Evolutionary conservation across 495 filamentous ascomycete genomes (phyloP).

Genomic region (Astrocystis sublimbata): DNA sequence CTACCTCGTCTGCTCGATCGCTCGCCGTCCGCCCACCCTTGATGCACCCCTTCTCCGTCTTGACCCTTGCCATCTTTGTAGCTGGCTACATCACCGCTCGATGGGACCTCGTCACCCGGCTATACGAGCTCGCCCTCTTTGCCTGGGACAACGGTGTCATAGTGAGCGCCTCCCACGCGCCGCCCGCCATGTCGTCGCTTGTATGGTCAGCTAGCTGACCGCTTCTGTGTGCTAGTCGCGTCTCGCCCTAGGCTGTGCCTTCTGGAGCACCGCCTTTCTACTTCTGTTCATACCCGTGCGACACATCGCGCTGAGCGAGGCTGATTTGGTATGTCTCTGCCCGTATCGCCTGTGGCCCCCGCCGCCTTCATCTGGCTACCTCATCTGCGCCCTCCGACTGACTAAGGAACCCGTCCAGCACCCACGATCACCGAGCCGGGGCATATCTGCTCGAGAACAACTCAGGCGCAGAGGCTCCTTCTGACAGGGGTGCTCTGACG

Average conservation of each 20-base stretch:
- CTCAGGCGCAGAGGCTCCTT: slow-evolving; percentile 92
- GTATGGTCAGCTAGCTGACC: not conserved
- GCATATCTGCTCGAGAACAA: slow-evolving; percentile 94
- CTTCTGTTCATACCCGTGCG: slow-evolving; percentile 50
- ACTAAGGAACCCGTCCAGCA: slow-evolving; percentile 62
- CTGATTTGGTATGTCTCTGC: slow-evolving; percentile 39
- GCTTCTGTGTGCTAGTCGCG: slow-evolving; percentile 37
- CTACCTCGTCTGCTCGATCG: no score
- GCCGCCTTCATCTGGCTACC: slow-evolving; percentile 17
- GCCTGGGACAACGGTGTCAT: slow-evolving; percentile 99
- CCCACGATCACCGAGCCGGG: slow-evolving; percentile 75
- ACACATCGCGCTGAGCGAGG: slow-evolving; percentile 47
- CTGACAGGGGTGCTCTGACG: slow-evolving; percentile 50
- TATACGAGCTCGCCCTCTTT: slow-evolving; percentile 95
- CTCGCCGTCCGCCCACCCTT: slow-evolving; percentile 21
- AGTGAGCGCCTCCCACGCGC: slow-evolving; percentile 57
- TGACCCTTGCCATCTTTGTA: slow-evolving; percentile 96
- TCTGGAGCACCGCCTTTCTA: slow-evolving; percentile 44
- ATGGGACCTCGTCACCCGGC: slow-evolving; percentile 93
- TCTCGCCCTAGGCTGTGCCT: slow-evolving; percentile 44
- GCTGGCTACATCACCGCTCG: slow-evolving; percentile 98
- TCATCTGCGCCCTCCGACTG: slow-evolving; percentile 8
- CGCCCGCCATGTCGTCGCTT: slow-evolving; percentile 1
- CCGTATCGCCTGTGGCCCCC: no score
- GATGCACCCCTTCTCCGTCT: slow-evolving; percentile 95